Percentiles rank a stretch among this genome's conserved stretches.
Conservation (phyloP, 1,284 basidiomycete genomes). For the Lentinula novae-zelandiae region DNA sequence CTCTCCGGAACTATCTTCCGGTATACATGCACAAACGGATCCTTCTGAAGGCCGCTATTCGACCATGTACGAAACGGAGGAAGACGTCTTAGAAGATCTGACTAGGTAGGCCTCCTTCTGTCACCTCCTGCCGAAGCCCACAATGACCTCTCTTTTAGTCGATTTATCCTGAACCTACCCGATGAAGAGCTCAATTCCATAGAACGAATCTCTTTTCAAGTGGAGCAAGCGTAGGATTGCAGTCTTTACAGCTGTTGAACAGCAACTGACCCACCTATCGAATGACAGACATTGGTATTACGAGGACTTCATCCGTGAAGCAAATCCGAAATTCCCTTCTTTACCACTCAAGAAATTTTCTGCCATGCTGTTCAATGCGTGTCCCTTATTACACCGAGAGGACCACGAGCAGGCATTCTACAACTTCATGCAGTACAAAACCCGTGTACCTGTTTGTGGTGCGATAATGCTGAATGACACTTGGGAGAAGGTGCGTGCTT, state of each 20-base stretch:
- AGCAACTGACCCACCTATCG: conserved; percentile 13
- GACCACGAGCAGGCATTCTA: conserved; percentile 81
- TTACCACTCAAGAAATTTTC: conserved; percentile 92
- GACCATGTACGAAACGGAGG: conserved; percentile 63
- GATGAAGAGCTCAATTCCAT: conserved; percentile 89
- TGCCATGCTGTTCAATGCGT: conserved; percentile 84
- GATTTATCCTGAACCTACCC: conserved; percentile 97
- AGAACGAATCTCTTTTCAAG: conserved; percentile 97
- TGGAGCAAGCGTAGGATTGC: conserved; percentile 90
- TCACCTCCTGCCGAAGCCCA: conserved; percentile 9
- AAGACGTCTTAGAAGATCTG: conserved; percentile 86
- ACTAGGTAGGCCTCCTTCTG: conserved; percentile 54
- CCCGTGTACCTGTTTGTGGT: conserved; percentile 97
- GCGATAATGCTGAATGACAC: conserved; percentile 91
- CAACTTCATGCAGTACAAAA: conserved; percentile 94
- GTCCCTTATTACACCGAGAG: conserved; percentile 76
- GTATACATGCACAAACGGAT: conserved; percentile 35
- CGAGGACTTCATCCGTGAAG: conserved; percentile 95
- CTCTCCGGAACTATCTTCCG: conserved; percentile 65
- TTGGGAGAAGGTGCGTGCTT: conserved; percentile 80
- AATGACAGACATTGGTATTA: conserved; percentile 94
- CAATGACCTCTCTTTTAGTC: conserved; percentile 39
- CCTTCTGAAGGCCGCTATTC: conserved; percentile 44
- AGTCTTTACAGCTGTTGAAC: conserved; percentile 6
- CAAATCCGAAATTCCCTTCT: conserved; percentile 85